Evolutionary conservation across 331 rosid species (phyloP), one percentile per base, ranked within the genome.

Genomic region (Malus hybrid): DNA sequence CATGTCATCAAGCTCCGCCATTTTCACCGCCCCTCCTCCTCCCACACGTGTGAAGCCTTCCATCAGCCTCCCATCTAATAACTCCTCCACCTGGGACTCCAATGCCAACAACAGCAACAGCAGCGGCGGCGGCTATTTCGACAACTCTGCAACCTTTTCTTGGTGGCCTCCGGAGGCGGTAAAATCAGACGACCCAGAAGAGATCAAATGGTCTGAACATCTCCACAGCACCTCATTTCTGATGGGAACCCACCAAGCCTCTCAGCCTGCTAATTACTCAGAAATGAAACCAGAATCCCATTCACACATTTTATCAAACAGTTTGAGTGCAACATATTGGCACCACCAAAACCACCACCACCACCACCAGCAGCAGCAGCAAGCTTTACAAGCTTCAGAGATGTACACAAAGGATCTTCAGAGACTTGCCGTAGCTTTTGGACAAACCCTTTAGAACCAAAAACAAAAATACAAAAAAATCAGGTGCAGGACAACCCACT

Each of bases 121-220:
- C 66, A 6, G 32, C 67, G 73, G 75, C 76, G 57, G 24, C 82
- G 56, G 58, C 79, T 87, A 80, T 52, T 58, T 81, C 34, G 89
- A 84, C 71, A 84, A 42, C 65, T 48, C 58, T 63, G 75, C 84
- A 46, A 64, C 84, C 36, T 68, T 82, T 70, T 70, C 89, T 0
- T 87, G 94, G 97, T 91, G 86, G 11, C 58, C 77, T 24, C 76
- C 84, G 42, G 96, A 87, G 26, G 75, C 83, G 30, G 67, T 57
- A 15, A 88, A 91, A 83, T 70, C 86, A 56, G 81, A 63, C 48
- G 79, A 66, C 42, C 78, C 67, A 10, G 93, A 88, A 64, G 97
- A 88, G 58, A 85, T 89, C 3, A 93, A 88, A 83, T 93, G 97
- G 98, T 86, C 88, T 5, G 97, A 90, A 36, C 87, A 83, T 71